Percentiles rank a stretch among this genome's conserved stretches.
phyloP scores from a whole-genome alignment of 2,329 filamentous ascomycete species.

The Aspergillus texensis region DNA sequence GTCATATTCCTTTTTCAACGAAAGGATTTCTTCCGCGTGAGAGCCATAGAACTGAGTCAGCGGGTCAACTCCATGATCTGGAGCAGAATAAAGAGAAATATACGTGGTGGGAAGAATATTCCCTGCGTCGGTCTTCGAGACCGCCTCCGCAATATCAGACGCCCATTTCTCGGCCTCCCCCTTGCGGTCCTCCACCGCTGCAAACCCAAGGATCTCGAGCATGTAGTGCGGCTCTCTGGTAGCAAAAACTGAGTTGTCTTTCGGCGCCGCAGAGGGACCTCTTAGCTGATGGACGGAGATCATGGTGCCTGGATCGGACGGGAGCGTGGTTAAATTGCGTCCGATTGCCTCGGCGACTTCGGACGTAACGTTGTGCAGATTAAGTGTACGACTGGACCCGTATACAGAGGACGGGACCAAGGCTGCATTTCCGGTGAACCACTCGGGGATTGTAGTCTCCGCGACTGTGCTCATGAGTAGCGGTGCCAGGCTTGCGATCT shows the following conservation, averaged over 20 bases:
- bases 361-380: constrained; percentile 8
- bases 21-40: neutral
- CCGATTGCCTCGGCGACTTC: constrained; percentile 15
- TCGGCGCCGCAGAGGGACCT: constrained; percentile 13
- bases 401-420: constrained; percentile 6
- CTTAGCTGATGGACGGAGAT: constrained; percentile 23
- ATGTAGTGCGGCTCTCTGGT: constrained; percentile 24
- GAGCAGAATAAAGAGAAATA: constrained; percentile 10
- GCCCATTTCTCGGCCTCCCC: constrained; percentile 16
- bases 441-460: constrained; percentile 15
- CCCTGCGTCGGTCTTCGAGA: constrained; percentile 8
- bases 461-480: constrained; percentile 19
- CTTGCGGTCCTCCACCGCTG: neutral
- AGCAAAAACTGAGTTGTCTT: constrained; percentile 16
- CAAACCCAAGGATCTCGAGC: constrained; percentile 21
- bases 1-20: neutral
- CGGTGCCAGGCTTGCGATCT: constrained; percentile 17
- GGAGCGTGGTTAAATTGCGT: neutral
- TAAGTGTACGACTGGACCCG: constrained; percentile 13
- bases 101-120: constrained; percentile 21
- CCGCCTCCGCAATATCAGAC: neutral
- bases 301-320: constrained; percentile 15
- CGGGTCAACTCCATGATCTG: no score
- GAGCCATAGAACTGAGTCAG: no score
- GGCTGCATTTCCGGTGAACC: constrained; percentile 3